phyloP scores from a whole-genome alignment of 441 rosid genomes.

The Erodium chrysanthum region DNA sequence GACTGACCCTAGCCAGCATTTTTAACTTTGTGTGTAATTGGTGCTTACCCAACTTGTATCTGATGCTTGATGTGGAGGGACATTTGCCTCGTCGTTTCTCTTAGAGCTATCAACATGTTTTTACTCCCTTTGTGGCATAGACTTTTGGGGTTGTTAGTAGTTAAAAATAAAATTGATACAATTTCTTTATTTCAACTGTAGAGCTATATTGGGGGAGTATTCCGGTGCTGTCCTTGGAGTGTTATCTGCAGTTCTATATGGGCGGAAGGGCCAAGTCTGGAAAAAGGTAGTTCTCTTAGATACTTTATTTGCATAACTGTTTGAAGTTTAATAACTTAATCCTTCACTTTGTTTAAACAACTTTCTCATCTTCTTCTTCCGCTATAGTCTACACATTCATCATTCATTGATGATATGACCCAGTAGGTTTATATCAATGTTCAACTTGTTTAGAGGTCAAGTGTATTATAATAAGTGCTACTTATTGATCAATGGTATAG shows the following conservation, averaged over 20 bases:
- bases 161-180: background rate
- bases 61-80: background rate
- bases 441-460: background rate
- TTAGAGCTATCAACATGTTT: background rate
- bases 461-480: background rate
- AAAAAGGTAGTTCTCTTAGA: slow-evolving; percentile 54
- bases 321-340: background rate
- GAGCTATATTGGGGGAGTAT: slow-evolving; percentile 87
- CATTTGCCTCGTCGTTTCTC: background rate
- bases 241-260: slow-evolving; percentile 75
- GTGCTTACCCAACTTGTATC: background rate
- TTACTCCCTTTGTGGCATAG: background rate
- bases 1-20: background rate
- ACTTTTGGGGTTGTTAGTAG: background rate
- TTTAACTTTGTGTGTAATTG: background rate
- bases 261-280: slow-evolving; percentile 62
- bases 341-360: slow-evolving; percentile 5
- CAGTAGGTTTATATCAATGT: background rate
- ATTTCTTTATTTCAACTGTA: slow-evolving; percentile 21
- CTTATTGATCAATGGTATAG: background rate
- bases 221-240: slow-evolving; percentile 98
- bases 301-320: slow-evolving; percentile 6
- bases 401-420: slow-evolving; percentile 3
- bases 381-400: background rate
- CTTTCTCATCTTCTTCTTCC: background rate